phyloP scores from a whole-genome alignment of 441 rosid species.

The Brassica hybrid region DNA sequence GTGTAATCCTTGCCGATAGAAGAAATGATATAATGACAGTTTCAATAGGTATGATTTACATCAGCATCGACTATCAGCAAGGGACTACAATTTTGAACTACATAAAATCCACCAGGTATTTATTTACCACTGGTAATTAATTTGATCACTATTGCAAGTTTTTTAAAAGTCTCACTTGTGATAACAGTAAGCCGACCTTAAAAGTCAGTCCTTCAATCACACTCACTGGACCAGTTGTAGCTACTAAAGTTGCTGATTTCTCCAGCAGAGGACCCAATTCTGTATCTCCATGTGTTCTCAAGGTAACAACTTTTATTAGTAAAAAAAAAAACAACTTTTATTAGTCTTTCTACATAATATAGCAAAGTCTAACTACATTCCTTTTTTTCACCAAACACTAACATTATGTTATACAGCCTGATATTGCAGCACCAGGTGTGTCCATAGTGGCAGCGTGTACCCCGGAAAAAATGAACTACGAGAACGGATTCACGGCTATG shows the following conservation, averaged over 20 bases:
- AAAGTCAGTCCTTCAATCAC: conserved; percentile 43
- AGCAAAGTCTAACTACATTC: not conserved
- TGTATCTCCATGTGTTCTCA: conserved; percentile 65
- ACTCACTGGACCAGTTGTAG: conserved; percentile 36
- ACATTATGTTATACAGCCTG: conserved; percentile 51
- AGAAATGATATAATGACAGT: not conserved
- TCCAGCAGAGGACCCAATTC: conserved; percentile 76
- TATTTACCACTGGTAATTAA: not conserved
- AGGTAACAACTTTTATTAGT: conserved; percentile 45
- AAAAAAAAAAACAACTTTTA: not conserved
- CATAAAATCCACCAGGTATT: conserved; percentile 18
- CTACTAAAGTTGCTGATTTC: conserved; percentile 56
- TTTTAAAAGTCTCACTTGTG: not conserved
- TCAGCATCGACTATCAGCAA: conserved; percentile 9
- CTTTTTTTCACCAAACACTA: not conserved
- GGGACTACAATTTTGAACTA: conserved; percentile 28
- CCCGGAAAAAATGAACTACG: conserved; percentile 39
- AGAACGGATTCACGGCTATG: conserved; percentile 40
- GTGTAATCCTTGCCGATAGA: not conserved
- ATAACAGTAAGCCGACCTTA: conserved; percentile 41
- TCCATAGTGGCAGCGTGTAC: conserved; percentile 63
- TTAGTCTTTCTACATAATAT: not conserved
- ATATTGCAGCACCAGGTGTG: conserved; percentile 68
- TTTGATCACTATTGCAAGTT: not conserved
- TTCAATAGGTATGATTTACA: not conserved